Percentiles rank a stretch among this genome's conserved stretches.
phyloP scores from a whole-genome alignment of 768 basidiomycete genomes.

The Lactifluus pinguis region DNA sequence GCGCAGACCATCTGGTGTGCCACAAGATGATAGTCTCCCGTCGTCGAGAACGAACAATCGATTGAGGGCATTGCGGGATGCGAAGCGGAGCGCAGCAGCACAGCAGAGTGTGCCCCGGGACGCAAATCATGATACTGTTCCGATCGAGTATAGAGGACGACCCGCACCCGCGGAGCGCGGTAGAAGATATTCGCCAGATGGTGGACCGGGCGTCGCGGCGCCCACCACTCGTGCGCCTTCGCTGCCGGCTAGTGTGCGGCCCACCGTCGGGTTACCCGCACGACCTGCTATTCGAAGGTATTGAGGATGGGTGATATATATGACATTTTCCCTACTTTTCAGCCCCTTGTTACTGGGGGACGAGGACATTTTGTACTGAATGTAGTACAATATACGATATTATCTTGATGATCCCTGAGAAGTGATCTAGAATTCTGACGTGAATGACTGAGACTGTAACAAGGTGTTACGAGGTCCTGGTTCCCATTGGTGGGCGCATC shows the following conservation, averaged over 20 bases:
- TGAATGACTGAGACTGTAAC: too few species aligned
- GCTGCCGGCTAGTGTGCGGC: not conserved
- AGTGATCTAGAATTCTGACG: too few species aligned
- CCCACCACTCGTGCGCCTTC: not conserved
- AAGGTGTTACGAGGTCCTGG: too few species aligned
- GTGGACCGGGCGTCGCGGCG: not conserved
- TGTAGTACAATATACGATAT: not conserved
- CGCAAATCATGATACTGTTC: not conserved
- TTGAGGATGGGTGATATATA: not conserved
- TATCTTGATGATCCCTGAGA: too few species aligned
- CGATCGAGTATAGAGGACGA: not conserved
- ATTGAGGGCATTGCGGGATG: conserved; percentile 42
- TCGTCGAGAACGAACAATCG: conserved; percentile 39
- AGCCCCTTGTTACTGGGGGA: not conserved
- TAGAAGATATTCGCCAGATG: not conserved
- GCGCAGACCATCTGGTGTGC: not conserved
- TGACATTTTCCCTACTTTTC: not conserved
- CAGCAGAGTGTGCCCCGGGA: not conserved
- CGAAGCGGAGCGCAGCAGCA: conserved; percentile 32
- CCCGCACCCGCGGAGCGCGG: not conserved
- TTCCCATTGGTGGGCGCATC: too few species aligned
- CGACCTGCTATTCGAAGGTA: not conserved
- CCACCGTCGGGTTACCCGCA: not conserved
- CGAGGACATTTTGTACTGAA: not conserved
- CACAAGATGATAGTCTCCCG: conserved; percentile 19